Evolutionary conservation across 805 yeast genomes (phyloP).

Genomic region (Pichia nanzhaoensis): DNA sequence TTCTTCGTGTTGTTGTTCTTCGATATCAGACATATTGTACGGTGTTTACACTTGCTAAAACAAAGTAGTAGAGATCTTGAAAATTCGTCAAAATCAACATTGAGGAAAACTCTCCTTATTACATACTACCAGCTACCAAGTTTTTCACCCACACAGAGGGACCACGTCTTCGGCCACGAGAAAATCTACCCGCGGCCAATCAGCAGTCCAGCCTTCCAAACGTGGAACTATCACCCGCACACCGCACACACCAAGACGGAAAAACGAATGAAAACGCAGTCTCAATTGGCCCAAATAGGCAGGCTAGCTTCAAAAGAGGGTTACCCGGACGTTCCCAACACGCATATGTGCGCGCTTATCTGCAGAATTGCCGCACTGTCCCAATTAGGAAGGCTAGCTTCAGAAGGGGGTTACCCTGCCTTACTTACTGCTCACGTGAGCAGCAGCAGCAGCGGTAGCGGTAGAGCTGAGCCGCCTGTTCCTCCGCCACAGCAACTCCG

Average conservation of each 20-base stretch:
- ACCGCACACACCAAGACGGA: neutral
- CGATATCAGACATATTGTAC: slow-evolving; percentile 68
- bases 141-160: too few species aligned
- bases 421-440: neutral
- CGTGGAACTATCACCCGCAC: neutral
- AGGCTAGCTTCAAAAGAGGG: slow-evolving; percentile 2
- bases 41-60: neutral
- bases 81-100: neutral
- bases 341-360: slow-evolving; percentile 5
- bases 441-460: too few species aligned
- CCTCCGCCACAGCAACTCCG: slow-evolving; percentile 6
- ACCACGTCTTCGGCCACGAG: too few species aligned
- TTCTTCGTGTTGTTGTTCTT: slow-evolving; percentile 40
- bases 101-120: too few species aligned
- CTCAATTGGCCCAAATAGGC: slow-evolving; percentile 8
- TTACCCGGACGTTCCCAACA: slow-evolving; percentile 6
- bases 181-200: too few species aligned
- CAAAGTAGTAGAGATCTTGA: neutral
- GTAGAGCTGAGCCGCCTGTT: neutral
- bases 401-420: slow-evolving; percentile 16
- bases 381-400: slow-evolving; percentile 15
- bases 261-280: neutral
- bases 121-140: too few species aligned
- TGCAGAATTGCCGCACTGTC: slow-evolving; percentile 7
- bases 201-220: slow-evolving; percentile 3